Conservation (phyloP, 2,329 filamentous ascomycete species). For the Leptodontidium sp. region DNA sequence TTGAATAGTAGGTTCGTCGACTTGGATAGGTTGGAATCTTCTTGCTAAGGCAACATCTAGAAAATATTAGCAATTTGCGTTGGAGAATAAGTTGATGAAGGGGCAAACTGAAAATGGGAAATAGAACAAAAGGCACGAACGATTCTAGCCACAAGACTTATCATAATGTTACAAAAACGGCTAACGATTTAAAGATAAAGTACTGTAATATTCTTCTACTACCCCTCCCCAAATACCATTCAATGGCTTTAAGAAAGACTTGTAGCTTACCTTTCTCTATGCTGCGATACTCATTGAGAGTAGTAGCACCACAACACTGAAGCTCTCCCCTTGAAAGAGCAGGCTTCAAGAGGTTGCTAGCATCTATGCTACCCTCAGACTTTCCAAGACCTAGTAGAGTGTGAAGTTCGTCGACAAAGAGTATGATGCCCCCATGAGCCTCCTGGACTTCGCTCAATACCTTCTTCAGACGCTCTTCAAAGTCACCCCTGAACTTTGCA, state of each 20-base stretch:
- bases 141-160: neutral
- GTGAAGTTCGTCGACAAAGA: slow-evolving; percentile 96
- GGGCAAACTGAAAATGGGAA: neutral
- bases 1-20: slow-evolving; percentile 89
- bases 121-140: neutral
- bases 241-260: neutral
- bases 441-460: slow-evolving; percentile 88
- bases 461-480: slow-evolving; percentile 91
- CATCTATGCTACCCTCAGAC: slow-evolving; percentile 95
- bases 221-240: neutral
- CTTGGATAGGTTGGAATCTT: slow-evolving; percentile 91
- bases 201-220: neutral
- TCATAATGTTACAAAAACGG: neutral
- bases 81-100: neutral
- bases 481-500: slow-evolving; percentile 94
- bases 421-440: slow-evolving; percentile 86
- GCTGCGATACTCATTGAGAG: slow-evolving; percentile 86
- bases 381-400: slow-evolving; percentile 92
- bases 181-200: neutral
- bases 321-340: slow-evolving; percentile 91
- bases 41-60: slow-evolving; percentile 86
- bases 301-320: slow-evolving; percentile 95
- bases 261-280: slow-evolving; percentile 75
- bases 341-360: slow-evolving; percentile 92
- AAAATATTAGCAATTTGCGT: slow-evolving; percentile 18